Conservation (phyloP, 1,139 yeast species). For the Suhomyces coccinellae region DNA sequence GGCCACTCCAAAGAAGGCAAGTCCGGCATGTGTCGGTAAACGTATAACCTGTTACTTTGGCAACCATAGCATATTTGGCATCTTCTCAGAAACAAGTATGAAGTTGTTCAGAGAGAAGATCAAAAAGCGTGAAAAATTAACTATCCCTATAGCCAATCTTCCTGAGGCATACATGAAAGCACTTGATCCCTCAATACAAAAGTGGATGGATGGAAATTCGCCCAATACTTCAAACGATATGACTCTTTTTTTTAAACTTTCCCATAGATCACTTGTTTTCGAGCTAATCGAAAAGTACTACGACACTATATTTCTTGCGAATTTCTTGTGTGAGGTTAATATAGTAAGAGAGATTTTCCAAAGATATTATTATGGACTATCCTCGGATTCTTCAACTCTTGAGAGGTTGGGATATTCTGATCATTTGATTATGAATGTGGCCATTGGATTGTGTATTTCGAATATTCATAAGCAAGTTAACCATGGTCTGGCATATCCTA, state of each 20-base stretch:
- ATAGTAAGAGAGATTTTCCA: slow-evolving; percentile 11
- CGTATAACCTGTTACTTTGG: slow-evolving; percentile 11
- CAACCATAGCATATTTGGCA: slow-evolving; percentile 12
- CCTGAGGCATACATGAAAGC: slow-evolving; percentile 10
- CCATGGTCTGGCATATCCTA: slow-evolving; percentile 7
- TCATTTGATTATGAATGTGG: slow-evolving; percentile 20
- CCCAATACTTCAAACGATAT: background rate
- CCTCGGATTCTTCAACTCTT: slow-evolving; percentile 5
- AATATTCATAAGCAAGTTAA: slow-evolving; percentile 1
- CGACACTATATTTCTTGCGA: slow-evolving; percentile 6
- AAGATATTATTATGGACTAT: slow-evolving; percentile 12
- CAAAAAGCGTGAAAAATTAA: slow-evolving; percentile 1
- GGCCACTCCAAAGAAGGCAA: slow-evolving; percentile 3
- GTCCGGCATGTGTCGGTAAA: background rate
- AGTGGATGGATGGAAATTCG: slow-evolving; percentile 8
- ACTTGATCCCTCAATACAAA: slow-evolving; percentile 7
- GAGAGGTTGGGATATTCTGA: slow-evolving; percentile 18
- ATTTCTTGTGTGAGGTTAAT: slow-evolving; percentile 9
- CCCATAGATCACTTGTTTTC: slow-evolving; percentile 9
- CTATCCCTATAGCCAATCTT: slow-evolving; percentile 12
- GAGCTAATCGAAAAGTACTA: slow-evolving; percentile 13
- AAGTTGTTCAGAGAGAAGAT: slow-evolving; percentile 10
- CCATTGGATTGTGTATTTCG: slow-evolving; percentile 17
- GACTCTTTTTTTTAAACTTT: slow-evolving; percentile 3
- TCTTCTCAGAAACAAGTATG: slow-evolving; percentile 13